Evolutionary conservation across 768 basidiomycete species (phyloP), one percentile per base, ranked within the genome.

Genomic region (Tylopilus plumbeoviolaceoides): DNA sequence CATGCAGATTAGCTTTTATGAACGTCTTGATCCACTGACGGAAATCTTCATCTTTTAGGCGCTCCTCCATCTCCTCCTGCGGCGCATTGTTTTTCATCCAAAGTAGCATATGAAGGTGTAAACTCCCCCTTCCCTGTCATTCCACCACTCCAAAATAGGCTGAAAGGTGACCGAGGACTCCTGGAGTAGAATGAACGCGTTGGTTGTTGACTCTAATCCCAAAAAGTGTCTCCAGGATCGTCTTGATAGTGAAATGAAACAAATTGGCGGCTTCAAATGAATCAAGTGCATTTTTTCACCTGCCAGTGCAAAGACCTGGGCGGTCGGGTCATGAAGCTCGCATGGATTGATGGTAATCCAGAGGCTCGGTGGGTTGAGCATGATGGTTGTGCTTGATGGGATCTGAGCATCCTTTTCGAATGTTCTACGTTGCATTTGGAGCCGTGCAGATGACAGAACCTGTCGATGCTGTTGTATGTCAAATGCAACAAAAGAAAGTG

Each of bases 31-130:
- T 5, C 4, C 5, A 2, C 8, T 50, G n/a, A 28, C 18, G 12
- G 21, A 50, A 50, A 0, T 27, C 42, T 8, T 25, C 25, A 0
- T 2, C 6, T 6, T 44, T 36, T 11, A 50, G 25, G 0, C 21
- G 4, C 1, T 8, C 2, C 21, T 52, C 31, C n/a, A 56, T 45
- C 3, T 44, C 14, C 0, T 44, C 36, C 0, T 7, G 1, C 0
- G 30, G 4, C 4, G 44, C 50, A 1, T 23, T 7, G 2, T 28
- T 30, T 4, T 27, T 20, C 1, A 56, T 14, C 47, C 39, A 50
- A 1, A 49, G 1, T 1, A 56, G 5, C n/a, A 49, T 17, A 7
- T 56, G 48, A 5, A 56, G 47, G 6, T 56, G 51, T 3, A 56
- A 8, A 1, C 25, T 49, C 0, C 51, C 47, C 1, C 39, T 4